Evolutionary conservation across 108 stramenopile genomes (phyloP), one percentile per base, ranked within the genome.

Genomic region (Asterionellopsis glacialis): DNA sequence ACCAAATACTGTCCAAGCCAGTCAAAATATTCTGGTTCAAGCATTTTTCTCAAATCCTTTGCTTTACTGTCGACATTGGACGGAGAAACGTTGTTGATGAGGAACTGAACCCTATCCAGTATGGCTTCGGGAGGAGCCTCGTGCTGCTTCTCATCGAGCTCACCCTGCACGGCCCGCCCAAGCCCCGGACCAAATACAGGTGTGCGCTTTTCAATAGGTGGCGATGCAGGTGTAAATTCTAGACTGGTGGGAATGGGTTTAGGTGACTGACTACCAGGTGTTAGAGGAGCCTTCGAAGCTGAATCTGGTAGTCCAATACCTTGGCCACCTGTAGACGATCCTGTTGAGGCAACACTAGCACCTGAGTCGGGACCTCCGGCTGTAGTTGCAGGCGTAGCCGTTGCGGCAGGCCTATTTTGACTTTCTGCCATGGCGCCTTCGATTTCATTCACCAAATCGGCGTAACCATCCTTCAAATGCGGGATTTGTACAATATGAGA

Each of bases 1-100:
- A 99, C 98, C 24, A 99, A 72, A 67, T 96, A 98, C 65, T 96
- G 87, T 1, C 96, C 99, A 54, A 99, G 82, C 99, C 99, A 99
- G 6, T 80, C 83, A 67, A 96, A 95, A 65, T 94, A 84, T 59
- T 84, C 84, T 11, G 84, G 76, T 16, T 87, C 82, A 44, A 94
- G 63, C 65, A 96, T 79, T 18, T 88, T 93, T 68, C 80, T 89
- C 54, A 95, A 64, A 56, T 98, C 94, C 45, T 82, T 68, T 15
- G 90, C 90, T 79, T 98, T 98, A 25, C 72, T 63, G 52, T 96
- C 94, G 9, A 97, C 79, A 68, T 99, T 99, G 14, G 84, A 77
- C 38, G 84, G 74, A 18, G 98, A 84, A 44, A 99, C 79, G 66
- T 99, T 99, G 84, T 99, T 99, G 65, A 98, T 90, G 11, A 98